Conservation (phyloP, 768 basidiomycete genomes). For the Leccinum incarnatum region DNA sequence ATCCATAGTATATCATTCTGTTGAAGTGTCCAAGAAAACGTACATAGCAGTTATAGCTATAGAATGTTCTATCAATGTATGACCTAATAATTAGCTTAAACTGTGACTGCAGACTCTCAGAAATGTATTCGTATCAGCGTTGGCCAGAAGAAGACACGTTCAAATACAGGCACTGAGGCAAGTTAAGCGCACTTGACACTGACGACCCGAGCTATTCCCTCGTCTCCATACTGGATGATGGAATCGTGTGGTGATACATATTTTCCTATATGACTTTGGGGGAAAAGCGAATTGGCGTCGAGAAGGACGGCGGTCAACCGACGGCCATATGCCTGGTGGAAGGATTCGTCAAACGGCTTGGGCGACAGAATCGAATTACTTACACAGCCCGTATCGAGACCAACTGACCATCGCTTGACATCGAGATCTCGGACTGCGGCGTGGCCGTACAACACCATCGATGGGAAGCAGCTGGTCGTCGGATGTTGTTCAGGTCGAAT, state of each 20-base stretch:
- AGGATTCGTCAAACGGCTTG: neutral
- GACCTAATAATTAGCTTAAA: too few species aligned
- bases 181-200: constrained; percentile 45
- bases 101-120: neutral
- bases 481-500: neutral
- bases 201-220: constrained; percentile 46
- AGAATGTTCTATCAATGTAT: too few species aligned
- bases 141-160: neutral
- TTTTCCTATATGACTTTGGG: constrained; percentile 8
- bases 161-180: neutral
- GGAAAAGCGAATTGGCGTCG: constrained; percentile 24
- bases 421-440: constrained; percentile 78
- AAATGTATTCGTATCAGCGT: neutral
- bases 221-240: constrained; percentile 56
- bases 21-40: too few species aligned
- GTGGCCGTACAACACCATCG: constrained; percentile 86
- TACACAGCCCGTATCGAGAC: constrained; percentile 87
- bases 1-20: too few species aligned
- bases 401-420: constrained; percentile 78
- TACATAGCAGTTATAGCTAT: too few species aligned
- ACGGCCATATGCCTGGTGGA: constrained; percentile 52
- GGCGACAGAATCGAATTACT: constrained; percentile 25
- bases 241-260: constrained; percentile 20
- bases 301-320: constrained; percentile 69
- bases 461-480: constrained; percentile 53